Conservation (phyloP, 2,329 filamentous ascomycete genomes). For the Aspergillus caelatus region DNA sequence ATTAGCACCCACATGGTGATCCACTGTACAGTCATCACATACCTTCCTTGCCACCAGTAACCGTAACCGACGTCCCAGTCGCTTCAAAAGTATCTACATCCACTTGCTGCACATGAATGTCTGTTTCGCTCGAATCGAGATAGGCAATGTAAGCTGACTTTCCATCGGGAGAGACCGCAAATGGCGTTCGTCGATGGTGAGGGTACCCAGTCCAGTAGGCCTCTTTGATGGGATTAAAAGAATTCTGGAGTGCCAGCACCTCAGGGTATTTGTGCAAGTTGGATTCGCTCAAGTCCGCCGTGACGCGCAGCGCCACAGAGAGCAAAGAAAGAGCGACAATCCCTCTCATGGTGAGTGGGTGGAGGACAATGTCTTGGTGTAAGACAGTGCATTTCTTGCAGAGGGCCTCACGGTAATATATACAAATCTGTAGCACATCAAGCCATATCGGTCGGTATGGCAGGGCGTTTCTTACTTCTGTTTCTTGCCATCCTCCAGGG, state of each 20-base stretch:
- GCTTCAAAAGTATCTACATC: conserved; percentile 58
- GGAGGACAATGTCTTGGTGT: neutral
- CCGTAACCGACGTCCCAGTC: conserved; percentile 55
- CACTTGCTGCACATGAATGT: conserved; percentile 61
- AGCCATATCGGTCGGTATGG: neutral
- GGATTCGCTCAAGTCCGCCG: conserved; percentile 23
- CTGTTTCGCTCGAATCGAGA: conserved; percentile 58
- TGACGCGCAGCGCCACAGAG: conserved; percentile 27
- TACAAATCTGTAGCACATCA: neutral
- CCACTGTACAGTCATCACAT: conserved; percentile 1
- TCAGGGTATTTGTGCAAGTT: conserved; percentile 45
- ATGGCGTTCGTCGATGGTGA: conserved; percentile 65
- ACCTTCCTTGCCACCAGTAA: conserved; percentile 59
- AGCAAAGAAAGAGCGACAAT: conserved; percentile 28
- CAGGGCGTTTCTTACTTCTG: neutral
- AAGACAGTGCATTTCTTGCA: neutral
- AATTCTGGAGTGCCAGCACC: conserved; percentile 50
- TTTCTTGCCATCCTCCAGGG: neutral
- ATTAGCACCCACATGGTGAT: neutral
- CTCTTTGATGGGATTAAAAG: conserved; percentile 61
- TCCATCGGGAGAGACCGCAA: conserved; percentile 64
- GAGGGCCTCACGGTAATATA: neutral
- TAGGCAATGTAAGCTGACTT: conserved; percentile 63
- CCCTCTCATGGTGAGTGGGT: conserved; percentile 23
- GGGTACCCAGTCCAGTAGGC: conserved; percentile 65